Base-by-base conservation (phyloP, 345 rosid species). In the Excoecaria cochinchinensis region DNA sequence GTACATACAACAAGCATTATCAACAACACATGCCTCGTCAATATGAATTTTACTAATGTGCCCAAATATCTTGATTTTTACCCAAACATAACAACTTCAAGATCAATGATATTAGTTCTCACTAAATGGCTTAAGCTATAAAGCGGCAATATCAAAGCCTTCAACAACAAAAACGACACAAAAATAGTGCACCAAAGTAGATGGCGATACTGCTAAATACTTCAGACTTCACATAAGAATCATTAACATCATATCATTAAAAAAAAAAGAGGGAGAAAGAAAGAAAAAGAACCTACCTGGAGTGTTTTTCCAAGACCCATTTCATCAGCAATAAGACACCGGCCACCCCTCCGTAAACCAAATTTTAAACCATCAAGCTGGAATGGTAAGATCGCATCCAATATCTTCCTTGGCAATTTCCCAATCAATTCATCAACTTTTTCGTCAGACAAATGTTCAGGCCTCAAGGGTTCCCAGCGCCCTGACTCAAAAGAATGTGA, bases 221-320 rank as follows among this genome's bases (percentile, higher is more conserved):
- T 15, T 39, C 67, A 63, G 19, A 14, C 19, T 57, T 67, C 42
- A n/a, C 40, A n/a, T 12, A 22, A 16, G 56, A 70, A 74, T 21
- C 63, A 61, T 31, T 25, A 57, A 58, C 19, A 60, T 69, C 25
- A 25, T 22, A 9, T 24, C 17, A 70, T 16, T 11, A 36, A 42
- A 42, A 42, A 42, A 4, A 1, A 42, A 42, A 42, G 3, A 42
- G 1, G 3, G 3, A 42, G 3, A 42, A 42, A 42, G 8, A 4
- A 42, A 60, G 73, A 46, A 61, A 4, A 4, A 60, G 75, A 46
- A 61, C 61, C 74, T 72, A 94, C 99, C 94, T 95, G 97, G 53
- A 95, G 91, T 61, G 99, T 91, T 82, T 95, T 95, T 7, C 99
- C 99, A 78, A 95, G 97, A 61, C 97, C 97, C 99, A 95, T 95